phyloP scores from a whole-genome alignment of 495 filamentous ascomycete species.

The Penicillium dipodomyicola region DNA sequence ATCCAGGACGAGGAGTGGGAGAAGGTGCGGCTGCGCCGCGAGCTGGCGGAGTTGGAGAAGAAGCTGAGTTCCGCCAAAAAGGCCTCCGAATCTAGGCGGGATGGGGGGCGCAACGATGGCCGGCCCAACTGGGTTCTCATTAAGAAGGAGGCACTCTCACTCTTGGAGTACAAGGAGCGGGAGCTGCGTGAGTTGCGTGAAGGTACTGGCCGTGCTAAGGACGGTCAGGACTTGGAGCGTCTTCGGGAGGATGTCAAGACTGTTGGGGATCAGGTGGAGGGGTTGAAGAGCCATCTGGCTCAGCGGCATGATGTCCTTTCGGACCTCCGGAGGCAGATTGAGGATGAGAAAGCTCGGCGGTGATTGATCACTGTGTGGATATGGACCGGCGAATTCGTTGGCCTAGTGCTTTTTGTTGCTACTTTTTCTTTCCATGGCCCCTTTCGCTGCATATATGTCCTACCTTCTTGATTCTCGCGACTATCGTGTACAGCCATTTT shows the following conservation, averaged over 20 bases:
- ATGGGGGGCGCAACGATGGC: conserved; percentile 55
- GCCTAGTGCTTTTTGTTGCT: conserved; percentile 3
- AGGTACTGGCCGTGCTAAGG: conserved; percentile 44
- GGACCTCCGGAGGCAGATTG: conserved; percentile 46
- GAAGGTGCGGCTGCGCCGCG: conserved; percentile 89
- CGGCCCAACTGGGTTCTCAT: conserved; percentile 66
- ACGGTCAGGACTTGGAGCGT: conserved; percentile 43
- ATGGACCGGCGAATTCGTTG: not conserved
- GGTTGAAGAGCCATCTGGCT: conserved; percentile 49
- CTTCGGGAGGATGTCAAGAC: conserved; percentile 46
- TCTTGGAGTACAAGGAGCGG: conserved; percentile 61
- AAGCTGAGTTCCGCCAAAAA: conserved; percentile 76
- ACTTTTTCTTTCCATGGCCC: conserved; percentile 7
- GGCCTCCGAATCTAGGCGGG: conserved; percentile 55
- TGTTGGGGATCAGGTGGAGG: conserved; percentile 53
- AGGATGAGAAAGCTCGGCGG: conserved; percentile 44
- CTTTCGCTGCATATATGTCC: conserved; percentile 21
- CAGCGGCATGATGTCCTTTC: conserved; percentile 43
- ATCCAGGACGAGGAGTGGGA: conserved; percentile 89
- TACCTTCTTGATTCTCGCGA: conserved; percentile 11
- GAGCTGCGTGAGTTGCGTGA: conserved; percentile 48
- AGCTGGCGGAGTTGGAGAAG: conserved; percentile 80
- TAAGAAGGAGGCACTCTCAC: conserved; percentile 87
- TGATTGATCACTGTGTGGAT: conserved; percentile 17
- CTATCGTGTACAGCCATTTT: conserved; percentile 37